Evolutionary conservation across 2,329 filamentous ascomycete species (phyloP).

Genomic region (Penicillium sp.): DNA sequence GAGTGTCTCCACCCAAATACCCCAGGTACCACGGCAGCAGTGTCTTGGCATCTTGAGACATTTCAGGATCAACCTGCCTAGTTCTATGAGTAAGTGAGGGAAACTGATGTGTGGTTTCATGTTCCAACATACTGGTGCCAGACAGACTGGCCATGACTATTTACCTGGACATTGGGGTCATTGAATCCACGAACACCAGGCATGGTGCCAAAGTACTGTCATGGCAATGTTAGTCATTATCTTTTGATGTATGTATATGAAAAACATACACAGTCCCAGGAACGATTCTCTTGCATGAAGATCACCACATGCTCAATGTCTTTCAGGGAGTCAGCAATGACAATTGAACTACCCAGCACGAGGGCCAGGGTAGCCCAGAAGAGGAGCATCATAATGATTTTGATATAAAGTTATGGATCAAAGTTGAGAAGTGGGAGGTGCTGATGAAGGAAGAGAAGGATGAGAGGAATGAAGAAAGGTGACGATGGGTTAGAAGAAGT

Average conservation of each 20-base stretch:
- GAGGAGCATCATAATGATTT: neutral
- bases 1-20: neutral
- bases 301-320: conserved; percentile 59
- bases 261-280: conserved; percentile 38
- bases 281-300: conserved; percentile 57
- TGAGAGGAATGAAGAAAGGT: conserved; percentile 19
- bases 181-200: conserved; percentile 57
- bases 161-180: conserved; percentile 57
- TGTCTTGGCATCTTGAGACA: neutral
- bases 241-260: neutral
- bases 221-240: neutral
- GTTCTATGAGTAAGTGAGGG: neutral
- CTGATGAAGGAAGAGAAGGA: neutral
- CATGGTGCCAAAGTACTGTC: conserved; percentile 58
- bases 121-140: neutral
- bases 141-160: conserved; percentile 24
- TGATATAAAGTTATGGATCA: neutral
- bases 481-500: conserved; percentile 59
- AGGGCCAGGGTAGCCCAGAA: conserved; percentile 2
- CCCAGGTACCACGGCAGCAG: conserved; percentile 3
- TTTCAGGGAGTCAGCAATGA: conserved; percentile 27
- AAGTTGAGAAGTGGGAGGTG: neutral
- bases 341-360: conserved; percentile 19
- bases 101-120: neutral
- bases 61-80: neutral